Evolutionary conservation across 2,329 filamentous ascomycete species (phyloP).

Genomic region (Podosphaera xanthii): DNA sequence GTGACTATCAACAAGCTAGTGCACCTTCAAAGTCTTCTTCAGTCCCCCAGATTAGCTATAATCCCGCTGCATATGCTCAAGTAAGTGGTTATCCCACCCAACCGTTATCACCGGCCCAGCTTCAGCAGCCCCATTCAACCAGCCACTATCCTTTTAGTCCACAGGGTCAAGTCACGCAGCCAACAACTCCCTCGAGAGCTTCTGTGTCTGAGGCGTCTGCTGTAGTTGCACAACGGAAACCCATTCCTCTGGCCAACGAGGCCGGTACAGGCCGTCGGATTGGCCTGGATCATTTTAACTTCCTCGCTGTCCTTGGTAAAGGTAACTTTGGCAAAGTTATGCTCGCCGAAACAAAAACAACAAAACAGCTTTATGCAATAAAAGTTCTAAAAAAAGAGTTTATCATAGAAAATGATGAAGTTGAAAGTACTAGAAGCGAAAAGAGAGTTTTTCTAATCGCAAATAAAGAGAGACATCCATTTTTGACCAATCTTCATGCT

Average conservation of each 20-base stretch:
- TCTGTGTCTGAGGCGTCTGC: conserved; percentile 11
- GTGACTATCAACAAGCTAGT: conserved; percentile 10
- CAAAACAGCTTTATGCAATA: conserved; percentile 85
- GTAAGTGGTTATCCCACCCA: conserved; percentile 29
- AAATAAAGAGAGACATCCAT: conserved; percentile 90
- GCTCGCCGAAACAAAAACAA: conserved; percentile 88
- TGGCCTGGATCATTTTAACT: conserved; percentile 96
- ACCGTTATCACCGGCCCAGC: conserved; percentile 15
- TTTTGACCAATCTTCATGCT: conserved; percentile 81
- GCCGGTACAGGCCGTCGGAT: conserved; percentile 63
- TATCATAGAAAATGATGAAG: conserved; percentile 98
- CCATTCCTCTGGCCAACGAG: conserved; percentile 46
- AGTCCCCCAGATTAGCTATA: conserved; percentile 42
- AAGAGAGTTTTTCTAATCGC: conserved; percentile 94
- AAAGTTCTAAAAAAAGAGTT: conserved; percentile 99
- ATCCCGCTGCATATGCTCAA: conserved; percentile 54
- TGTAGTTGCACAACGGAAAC: conserved; percentile 17
- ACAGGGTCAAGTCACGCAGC: conserved; percentile 16
- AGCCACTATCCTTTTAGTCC: conserved; percentile 12
- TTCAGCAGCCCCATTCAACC: conserved; percentile 8
- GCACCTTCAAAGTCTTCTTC: conserved; percentile 17
- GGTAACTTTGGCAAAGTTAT: conserved; percentile 99
- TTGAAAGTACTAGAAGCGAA: conserved; percentile 91
- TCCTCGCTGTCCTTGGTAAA: conserved; percentile 91
- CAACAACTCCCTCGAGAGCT: conserved; percentile 9